Conservation (phyloP, 1,284 basidiomycete genomes). For the Meripilus lineatus region DNA sequence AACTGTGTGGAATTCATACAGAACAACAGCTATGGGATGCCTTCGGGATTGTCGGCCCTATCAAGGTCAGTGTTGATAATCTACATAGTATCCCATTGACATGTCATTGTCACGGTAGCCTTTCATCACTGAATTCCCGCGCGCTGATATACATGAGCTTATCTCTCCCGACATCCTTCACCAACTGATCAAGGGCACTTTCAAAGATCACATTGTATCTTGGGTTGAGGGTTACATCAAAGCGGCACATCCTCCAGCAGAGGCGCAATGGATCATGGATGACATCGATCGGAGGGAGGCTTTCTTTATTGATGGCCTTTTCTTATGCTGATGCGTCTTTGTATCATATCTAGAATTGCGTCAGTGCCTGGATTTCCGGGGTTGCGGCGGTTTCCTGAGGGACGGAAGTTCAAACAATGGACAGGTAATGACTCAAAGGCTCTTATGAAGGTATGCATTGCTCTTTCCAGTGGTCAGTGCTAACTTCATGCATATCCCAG, state of each 20-base stretch:
- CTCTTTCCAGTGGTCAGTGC: neutral
- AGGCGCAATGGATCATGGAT: constrained; percentile 1
- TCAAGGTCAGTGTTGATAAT: constrained; percentile 8
- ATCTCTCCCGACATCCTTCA: too few species aligned
- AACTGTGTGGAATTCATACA: constrained; percentile 3
- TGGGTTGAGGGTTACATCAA: too few species aligned
- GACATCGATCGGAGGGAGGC: constrained; percentile 16
- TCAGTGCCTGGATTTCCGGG: constrained; percentile 9
- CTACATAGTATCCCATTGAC: too few species aligned
- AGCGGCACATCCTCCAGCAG: too few species aligned
- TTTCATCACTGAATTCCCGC: too few species aligned
- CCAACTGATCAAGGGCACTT: too few species aligned
- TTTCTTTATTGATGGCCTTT: neutral
- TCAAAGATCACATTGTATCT: too few species aligned
- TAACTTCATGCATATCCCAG: constrained; percentile 11
- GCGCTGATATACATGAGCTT: too few species aligned
- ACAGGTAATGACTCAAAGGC: too few species aligned
- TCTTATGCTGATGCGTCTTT: too few species aligned
- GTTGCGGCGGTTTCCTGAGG: constrained; percentile 9
- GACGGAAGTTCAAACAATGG: constrained; percentile 11
- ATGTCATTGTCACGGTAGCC: too few species aligned
- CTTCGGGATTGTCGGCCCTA: constrained; percentile 7
- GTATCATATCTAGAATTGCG: constrained; percentile 11
- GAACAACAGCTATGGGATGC: constrained; percentile 1
- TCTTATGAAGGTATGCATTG: constrained; percentile 11